Evolutionary conservation across 371 early-diverging fungal genomes (phyloP).

Genomic region (Apophysomyces sp.): DNA sequence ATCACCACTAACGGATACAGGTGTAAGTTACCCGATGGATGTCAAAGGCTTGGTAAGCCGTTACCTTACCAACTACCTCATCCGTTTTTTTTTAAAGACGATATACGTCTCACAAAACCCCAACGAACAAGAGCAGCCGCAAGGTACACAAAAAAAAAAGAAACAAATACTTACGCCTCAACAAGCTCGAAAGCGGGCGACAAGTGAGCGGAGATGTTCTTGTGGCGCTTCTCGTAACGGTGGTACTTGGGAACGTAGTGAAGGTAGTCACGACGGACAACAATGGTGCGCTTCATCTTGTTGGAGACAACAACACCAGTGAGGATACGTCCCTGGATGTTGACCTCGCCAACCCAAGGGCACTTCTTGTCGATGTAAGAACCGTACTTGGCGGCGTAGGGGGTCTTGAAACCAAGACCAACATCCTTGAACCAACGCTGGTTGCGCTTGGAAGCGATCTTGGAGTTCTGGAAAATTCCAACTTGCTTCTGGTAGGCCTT

Average conservation of each 20-base stretch:
- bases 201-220: constrained; percentile 98
- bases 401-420: constrained; percentile 99
- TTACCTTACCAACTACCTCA: constrained; percentile 64
- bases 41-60: constrained; percentile 62
- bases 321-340: constrained; percentile 98
- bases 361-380: constrained; percentile 99
- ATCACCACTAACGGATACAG: constrained; percentile 71
- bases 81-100: constrained; percentile 26
- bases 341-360: constrained; percentile 99
- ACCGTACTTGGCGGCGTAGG: constrained; percentile 96
- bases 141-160: constrained; percentile 6
- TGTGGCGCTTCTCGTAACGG: constrained; percentile 99
- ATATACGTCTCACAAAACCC: neutral
- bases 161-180: constrained; percentile 50
- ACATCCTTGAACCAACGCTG: constrained; percentile 97
- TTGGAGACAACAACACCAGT: constrained; percentile 95
- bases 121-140: constrained; percentile 8
- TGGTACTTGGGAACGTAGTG: constrained; percentile 99
- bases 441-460: constrained; percentile 75
- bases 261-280: constrained; percentile 98
- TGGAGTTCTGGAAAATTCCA: constrained; percentile 95
- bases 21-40: constrained; percentile 26
- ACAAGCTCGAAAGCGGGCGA: constrained; percentile 98
- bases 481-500: constrained; percentile 98
- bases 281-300: constrained; percentile 99